Percentiles rank a stretch among this genome's conserved stretches.
Evolutionary conservation across 768 basidiomycete species (phyloP).

Genomic region (Serpula lacrymans): DNA sequence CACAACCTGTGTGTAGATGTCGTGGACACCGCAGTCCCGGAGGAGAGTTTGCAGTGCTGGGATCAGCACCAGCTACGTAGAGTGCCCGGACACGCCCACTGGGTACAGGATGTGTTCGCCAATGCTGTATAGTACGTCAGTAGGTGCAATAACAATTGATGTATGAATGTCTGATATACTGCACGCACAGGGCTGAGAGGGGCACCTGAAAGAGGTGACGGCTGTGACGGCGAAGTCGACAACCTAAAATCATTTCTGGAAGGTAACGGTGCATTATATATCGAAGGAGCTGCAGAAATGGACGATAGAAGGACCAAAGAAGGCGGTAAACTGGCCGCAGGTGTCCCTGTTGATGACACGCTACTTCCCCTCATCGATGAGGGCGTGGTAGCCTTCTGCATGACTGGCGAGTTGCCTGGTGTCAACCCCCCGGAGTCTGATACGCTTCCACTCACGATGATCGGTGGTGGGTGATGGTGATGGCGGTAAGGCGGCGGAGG

Average conservation of each 20-base stretch:
- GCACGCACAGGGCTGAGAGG: conserved; percentile 8
- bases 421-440: conserved; percentile 21
- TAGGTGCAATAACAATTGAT: too few species aligned
- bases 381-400: conserved; percentile 19
- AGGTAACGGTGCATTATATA: conserved; percentile 1
- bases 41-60: conserved; percentile 57
- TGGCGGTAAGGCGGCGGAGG: conserved; percentile 38
- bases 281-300: conserved; percentile 18
- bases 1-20: conserved; percentile 69
- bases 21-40: conserved; percentile 66
- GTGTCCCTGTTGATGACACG: conserved; percentile 12
- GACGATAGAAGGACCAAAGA: conserved; percentile 25
- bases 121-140: conserved; percentile 5
- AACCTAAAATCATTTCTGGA: conserved; percentile 5
- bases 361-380: conserved; percentile 17
- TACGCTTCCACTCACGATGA: conserved; percentile 23
- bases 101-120: conserved; percentile 20
- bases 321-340: conserved; percentile 20
- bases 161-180: too few species aligned
- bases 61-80: conserved; percentile 62
- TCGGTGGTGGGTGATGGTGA: conserved; percentile 33
- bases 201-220: conserved; percentile 6
- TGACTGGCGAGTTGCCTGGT: conserved; percentile 19
- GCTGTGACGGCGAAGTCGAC: neutral
- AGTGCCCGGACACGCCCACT: conserved; percentile 43